Percentiles rank a stretch among this genome's conserved stretches.
phyloP scores from a whole-genome alignment of 2,329 filamentous ascomycete species.

The Magnaporthiopsis incrustans region DNA sequence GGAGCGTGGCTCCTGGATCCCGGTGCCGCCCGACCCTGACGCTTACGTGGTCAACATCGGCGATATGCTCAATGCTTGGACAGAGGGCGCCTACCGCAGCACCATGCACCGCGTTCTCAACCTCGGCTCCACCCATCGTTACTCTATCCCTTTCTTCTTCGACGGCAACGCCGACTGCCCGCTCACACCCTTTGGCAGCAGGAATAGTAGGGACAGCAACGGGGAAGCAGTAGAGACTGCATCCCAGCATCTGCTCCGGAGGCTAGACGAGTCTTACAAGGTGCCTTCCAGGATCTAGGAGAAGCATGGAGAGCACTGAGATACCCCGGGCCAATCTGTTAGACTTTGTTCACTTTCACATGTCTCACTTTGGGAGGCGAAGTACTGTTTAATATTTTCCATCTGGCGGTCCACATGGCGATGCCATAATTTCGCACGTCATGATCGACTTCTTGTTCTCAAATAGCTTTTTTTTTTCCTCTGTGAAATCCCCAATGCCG shows the following conservation, averaged over 20 bases:
- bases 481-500: too few species aligned
- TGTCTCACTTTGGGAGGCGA: not conserved
- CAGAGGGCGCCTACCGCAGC: slow-evolving; percentile 42
- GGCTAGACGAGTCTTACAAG: slow-evolving; percentile 5
- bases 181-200: slow-evolving; percentile 24
- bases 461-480: not conserved
- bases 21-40: slow-evolving; percentile 33
- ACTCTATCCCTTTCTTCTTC: slow-evolving; percentile 50
- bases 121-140: slow-evolving; percentile 38
- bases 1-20: slow-evolving; percentile 30
- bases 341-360: not conserved
- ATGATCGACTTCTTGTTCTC: not conserved
- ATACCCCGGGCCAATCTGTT: not conserved
- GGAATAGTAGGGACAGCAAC: slow-evolving; percentile 4
- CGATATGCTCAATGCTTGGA: slow-evolving; percentile 42
- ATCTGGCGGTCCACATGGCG: not conserved
- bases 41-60: slow-evolving; percentile 45
- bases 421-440: not conserved
- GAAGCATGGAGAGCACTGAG: not conserved
- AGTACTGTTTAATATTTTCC: not conserved
- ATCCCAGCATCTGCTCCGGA: slow-evolving; percentile 4
- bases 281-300: not conserved
- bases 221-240: slow-evolving; percentile 2
- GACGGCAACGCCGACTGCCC: slow-evolving; percentile 40
- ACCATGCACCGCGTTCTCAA: slow-evolving; percentile 50